Base-by-base conservation (phyloP, 495 filamentous ascomycete species). In the Apiosordaria backusii region DNA sequence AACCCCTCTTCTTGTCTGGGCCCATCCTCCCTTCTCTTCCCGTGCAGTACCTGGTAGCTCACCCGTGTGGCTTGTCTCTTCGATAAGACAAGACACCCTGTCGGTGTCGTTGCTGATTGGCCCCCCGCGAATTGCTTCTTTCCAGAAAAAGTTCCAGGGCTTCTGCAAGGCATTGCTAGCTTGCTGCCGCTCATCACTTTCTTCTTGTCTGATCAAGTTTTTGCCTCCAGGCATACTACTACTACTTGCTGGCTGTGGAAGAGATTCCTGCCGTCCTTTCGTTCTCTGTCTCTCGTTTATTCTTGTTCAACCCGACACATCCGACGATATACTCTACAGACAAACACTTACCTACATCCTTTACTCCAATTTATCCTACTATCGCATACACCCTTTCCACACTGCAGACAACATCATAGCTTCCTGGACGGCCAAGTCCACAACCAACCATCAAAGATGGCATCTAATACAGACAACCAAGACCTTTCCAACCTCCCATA, bases 401-500 rank as follows among this genome's bases (percentile, higher is more conserved):
- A 45, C 35, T 45, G 35, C 10, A 45, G 35, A 13, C 35, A 45
- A 13, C 35, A 45, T 13, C 0, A 45, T 45, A 45, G 10, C 35
- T 13, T 45, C 9, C 9, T 45, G 35, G 35, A 45, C 35, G 35
- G 35, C 35, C 35, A 45, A 45, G 35, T 45, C 35, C 35, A 45
- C 9, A 45, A n/a, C n/a, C 16, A 24, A 6, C 19, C 59, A 21
- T 45, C 59, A 40, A 35, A 27, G n/a, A 61, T 61, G 59, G 59
- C 59, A 9, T 21, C 57, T 25, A 45, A 24, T 27, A 80, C 77
- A 75, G 69, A 74, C 60, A 69, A 66, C 50, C 64, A 68, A 68
- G 77, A 83, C 71, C 70, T 77, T 57, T 75, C 78, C 65, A 70
- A 65, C 52, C 77, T 84, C 61, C 78, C 82, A 68, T 86, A 85